A percentile compares a stretch with the other conserved stretches of the same genome.
phyloP scores from a whole-genome alignment of 345 rosid genomes.

The Erysimum cheiranthoides region DNA sequence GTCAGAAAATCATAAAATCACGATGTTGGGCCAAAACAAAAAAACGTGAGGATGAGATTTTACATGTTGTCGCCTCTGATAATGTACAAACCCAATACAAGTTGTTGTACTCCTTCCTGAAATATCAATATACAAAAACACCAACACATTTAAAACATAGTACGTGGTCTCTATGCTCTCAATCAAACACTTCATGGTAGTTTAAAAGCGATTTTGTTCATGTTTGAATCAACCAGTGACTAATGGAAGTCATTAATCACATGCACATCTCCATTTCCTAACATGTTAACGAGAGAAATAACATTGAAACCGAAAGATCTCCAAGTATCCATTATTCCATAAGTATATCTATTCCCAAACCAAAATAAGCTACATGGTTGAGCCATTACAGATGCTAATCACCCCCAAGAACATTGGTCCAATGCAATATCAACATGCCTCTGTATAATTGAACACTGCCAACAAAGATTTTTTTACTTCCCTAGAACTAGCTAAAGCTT shows the following conservation, averaged over 20 bases:
- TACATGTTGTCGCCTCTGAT: slow-evolving; percentile 99
- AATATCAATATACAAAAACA: slow-evolving; percentile 16
- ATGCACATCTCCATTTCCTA: background rate
- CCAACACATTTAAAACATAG: slow-evolving; percentile 19
- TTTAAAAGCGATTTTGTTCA: background rate
- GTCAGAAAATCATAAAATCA: background rate
- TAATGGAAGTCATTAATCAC: background rate
- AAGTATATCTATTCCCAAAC: background rate
- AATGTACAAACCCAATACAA: slow-evolving; percentile 91
- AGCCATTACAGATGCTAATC: slow-evolving; percentile 2
- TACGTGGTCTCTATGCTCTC: slow-evolving; percentile 8
- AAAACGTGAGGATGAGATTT: slow-evolving; percentile 1
- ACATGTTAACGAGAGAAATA: slow-evolving; percentile 6
- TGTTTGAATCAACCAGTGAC: background rate
- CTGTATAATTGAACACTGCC: slow-evolving; percentile 7
- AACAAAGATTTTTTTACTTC: background rate
- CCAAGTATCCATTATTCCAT: background rate
- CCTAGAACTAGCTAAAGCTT: background rate
- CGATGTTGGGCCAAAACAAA: background rate
- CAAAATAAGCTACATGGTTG: slow-evolving; percentile 1
- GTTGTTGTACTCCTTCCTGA: slow-evolving; percentile 97
- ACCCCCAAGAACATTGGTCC: background rate
- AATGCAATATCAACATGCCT: background rate
- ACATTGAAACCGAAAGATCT: background rate
- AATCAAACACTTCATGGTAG: background rate